phyloP scores from a whole-genome alignment of 2,329 filamentous ascomycete genomes.

The Cladophialophora psammophila region DNA sequence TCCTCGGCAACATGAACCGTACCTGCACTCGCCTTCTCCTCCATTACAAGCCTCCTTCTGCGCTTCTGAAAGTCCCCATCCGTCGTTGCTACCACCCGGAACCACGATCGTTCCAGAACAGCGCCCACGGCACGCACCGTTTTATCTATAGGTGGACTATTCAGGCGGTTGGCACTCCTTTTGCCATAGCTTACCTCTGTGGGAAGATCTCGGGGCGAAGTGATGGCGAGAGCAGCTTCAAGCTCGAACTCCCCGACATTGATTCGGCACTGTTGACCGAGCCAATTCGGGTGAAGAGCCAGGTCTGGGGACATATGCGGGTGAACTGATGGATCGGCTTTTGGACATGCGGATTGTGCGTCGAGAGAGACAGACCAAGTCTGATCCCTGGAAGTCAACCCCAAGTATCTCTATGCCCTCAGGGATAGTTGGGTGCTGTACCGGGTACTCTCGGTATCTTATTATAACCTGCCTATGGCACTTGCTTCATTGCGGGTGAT shows the following conservation, averaged over 20 bases:
- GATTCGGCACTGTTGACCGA: slow-evolving; percentile 28
- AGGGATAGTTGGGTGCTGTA: too few species aligned
- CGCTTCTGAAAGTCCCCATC: neutral
- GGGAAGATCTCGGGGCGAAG: slow-evolving; percentile 25
- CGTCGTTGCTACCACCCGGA: slow-evolving; percentile 30
- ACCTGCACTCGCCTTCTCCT: neutral
- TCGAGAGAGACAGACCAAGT: too few species aligned
- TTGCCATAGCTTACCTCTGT: slow-evolving; percentile 33
- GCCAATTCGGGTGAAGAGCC: slow-evolving; percentile 27
- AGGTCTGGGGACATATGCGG: slow-evolving; percentile 22
- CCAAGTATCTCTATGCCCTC: too few species aligned
- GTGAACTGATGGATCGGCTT: neutral
- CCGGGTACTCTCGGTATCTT: too few species aligned
- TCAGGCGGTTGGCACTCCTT: slow-evolving; percentile 32
- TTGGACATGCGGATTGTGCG: neutral
- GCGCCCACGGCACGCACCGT: slow-evolving; percentile 29
- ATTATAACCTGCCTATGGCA: too few species aligned
- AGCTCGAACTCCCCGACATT: slow-evolving; percentile 25
- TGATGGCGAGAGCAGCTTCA: slow-evolving; percentile 25
- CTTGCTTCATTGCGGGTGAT: too few species aligned
- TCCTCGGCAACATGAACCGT: neutral
- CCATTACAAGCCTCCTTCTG: neutral
- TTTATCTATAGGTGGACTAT: slow-evolving; percentile 34
- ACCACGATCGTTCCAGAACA: slow-evolving; percentile 27
- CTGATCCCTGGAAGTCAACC: too few species aligned